Conservation (phyloP, 495 filamentous ascomycete species). For the Neurospora sp. region DNA sequence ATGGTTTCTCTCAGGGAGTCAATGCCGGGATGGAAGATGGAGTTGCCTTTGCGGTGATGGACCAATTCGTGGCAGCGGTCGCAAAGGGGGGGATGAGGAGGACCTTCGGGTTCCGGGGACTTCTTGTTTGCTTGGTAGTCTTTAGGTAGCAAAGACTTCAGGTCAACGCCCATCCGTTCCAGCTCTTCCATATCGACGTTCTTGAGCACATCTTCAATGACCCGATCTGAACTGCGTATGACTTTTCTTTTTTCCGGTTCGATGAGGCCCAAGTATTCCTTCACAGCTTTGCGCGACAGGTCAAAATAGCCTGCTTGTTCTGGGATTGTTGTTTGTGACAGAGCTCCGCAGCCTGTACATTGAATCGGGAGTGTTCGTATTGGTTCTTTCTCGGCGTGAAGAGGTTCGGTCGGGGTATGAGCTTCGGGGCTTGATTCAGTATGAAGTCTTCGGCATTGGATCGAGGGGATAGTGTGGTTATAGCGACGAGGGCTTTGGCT, state of each 20-base stretch:
- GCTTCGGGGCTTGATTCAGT: conserved; percentile 8
- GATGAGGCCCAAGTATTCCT: conserved; percentile 29
- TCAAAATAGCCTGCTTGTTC: conserved; percentile 70
- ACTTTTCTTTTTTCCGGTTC: conserved; percentile 11
- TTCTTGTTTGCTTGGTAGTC: neutral
- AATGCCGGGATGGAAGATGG: conserved; percentile 68
- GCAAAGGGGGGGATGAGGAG: conserved; percentile 47
- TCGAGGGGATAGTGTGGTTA: conserved; percentile 12
- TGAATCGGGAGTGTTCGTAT: conserved; percentile 39
- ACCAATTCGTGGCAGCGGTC: conserved; percentile 76
- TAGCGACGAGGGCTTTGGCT: neutral
- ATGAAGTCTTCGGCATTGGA: conserved; percentile 22
- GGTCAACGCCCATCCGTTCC: conserved; percentile 31
- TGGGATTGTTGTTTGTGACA: conserved; percentile 60
- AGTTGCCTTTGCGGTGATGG: conserved; percentile 58
- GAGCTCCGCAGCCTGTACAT: conserved; percentile 86
- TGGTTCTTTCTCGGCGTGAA: neutral
- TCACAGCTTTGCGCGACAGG: conserved; percentile 41
- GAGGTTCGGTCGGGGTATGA: neutral
- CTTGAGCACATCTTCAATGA: conserved; percentile 30
- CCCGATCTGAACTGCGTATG: conserved; percentile 20
- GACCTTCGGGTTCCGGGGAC: neutral
- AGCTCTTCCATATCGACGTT: conserved; percentile 32
- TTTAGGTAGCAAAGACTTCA: conserved; percentile 16
- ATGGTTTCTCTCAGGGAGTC: conserved; percentile 73